Percentiles rank a stretch among this genome's conserved stretches.
Conservation (phyloP, 306 rosid genomes). For the Sicyos edulis region DNA sequence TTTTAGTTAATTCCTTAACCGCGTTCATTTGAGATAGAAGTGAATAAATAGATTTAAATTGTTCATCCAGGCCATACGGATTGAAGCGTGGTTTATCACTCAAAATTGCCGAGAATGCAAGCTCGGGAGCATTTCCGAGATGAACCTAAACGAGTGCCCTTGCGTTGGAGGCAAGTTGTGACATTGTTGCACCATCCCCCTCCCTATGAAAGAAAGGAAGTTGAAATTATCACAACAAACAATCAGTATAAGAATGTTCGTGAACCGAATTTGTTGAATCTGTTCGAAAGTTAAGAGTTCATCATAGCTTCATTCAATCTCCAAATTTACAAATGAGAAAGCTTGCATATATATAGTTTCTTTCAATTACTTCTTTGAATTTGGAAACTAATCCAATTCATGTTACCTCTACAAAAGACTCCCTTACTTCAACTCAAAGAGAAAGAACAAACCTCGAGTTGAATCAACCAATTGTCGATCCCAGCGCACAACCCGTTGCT, state of each 20-base stretch:
- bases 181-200: constrained; percentile 98
- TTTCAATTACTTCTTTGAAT: not conserved
- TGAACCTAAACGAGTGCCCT: constrained; percentile 68
- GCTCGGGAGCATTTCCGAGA: constrained; percentile 58
- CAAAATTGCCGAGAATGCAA: constrained; percentile 74
- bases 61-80: constrained; percentile 45
- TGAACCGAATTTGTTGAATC: not conserved
- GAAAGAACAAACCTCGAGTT: constrained; percentile 63
- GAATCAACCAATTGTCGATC: constrained; percentile 69
- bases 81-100: constrained; percentile 41
- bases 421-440: constrained; percentile 19
- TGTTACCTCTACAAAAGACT: not conserved
- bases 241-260: not conserved
- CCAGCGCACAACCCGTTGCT: constrained; percentile 69
- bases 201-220: constrained; percentile 43
- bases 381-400: not conserved
- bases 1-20: not conserved
- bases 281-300: not conserved
- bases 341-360: not conserved
- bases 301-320: constrained; percentile 9
- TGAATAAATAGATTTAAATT: not conserved
- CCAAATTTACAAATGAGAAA: not conserved
- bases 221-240: not conserved
- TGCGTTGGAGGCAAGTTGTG: constrained; percentile 69
- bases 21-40: not conserved